Evolutionary conservation across 2,329 filamentous ascomycete species (phyloP), one percentile per base, ranked within the genome.

Genomic region (Mycosphaerella sp.): DNA sequence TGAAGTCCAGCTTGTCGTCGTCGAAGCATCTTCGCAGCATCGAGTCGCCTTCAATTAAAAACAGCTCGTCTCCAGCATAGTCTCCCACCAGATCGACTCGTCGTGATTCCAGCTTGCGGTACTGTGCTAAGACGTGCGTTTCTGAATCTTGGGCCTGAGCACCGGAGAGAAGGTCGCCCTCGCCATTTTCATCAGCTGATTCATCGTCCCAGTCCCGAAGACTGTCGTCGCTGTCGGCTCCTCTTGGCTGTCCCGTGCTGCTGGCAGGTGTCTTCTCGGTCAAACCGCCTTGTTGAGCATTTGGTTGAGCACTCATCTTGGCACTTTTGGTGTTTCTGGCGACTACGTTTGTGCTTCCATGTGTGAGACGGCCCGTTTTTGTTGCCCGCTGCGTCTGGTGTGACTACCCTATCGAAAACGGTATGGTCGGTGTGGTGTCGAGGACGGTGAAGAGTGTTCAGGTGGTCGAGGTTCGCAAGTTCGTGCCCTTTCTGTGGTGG

Each of bases 1-100:
- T 62, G 59, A 87, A 86, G 64, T 89, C 83, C 40, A 90, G 78
- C 21, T 78, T 74, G 9, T 77, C 72, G 59, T 85, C 76, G n/a
- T 73, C 71, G 45, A 89, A 79, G 62, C 80, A 84, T 54, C 86
- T 72, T 6, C 81, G 72, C 9, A 90, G 72, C n/a, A 90, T 69
- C 0, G 85, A 85, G 63, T 91, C 85, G 31, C 86, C 86, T 59
- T 90, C 84, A 31, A 90, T 78, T 21, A 85, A 73, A 66, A 89
- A 90, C 9, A 85, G 75, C 65, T 89, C 86, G 56, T 81, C 81
- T 21, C 87, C 86, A 3, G 84, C 85, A 69, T 87, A 90, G 65
- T 90, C 87, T 40, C 86, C 85, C 3, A 89, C 80, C 2, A 90
- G 77, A 61, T 88, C 84, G 29, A 87, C 76, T 47, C 70, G 70